Evolutionary conservation across 345 rosid species (phyloP).

Genomic region (Salix arbutifolia): DNA sequence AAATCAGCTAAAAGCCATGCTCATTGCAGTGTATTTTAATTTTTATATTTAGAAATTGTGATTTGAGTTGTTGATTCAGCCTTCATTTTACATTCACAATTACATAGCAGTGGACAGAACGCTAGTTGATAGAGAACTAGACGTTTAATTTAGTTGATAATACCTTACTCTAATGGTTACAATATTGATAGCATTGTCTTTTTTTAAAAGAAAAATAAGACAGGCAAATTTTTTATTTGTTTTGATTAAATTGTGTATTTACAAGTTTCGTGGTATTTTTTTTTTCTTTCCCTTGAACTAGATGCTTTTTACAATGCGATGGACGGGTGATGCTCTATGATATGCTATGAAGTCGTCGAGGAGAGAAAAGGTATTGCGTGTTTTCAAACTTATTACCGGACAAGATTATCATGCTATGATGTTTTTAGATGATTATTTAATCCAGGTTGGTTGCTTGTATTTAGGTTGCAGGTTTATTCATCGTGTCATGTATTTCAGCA

Average conservation of each 20-base stretch:
- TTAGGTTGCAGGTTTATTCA: not conserved
- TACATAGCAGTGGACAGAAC: conserved; percentile 88
- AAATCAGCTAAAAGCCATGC: not conserved
- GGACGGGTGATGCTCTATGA: not conserved
- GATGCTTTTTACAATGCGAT: not conserved
- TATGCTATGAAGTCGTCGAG: conserved; percentile 47
- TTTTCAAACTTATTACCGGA: conserved; percentile 81
- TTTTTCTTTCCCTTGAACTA: not conserved
- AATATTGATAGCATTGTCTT: not conserved
- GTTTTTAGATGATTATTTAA: conserved; percentile 77
- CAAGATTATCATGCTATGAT: conserved; percentile 89
- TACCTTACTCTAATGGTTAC: not conserved
- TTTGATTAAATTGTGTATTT: too few relatives aligned
- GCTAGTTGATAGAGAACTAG: conserved; percentile 82
- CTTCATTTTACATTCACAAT: conserved; percentile 77
- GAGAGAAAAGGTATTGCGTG: conserved; percentile 66
- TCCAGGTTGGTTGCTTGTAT: conserved; percentile 45
- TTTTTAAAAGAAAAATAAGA: not conserved
- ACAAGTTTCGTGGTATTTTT: too few relatives aligned
- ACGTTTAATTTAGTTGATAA: conserved; percentile 35
- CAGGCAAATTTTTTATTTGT: too few relatives aligned
- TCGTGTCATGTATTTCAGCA: not conserved
- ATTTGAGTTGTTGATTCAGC: conserved; percentile 59
- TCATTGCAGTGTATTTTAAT: not conserved
- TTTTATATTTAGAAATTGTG: not conserved